A percentile compares a stretch with the other conserved stretches of the same genome.
Evolutionary conservation across 208 protist species (phyloP).

Genomic region (Leishmania turanica): DNA sequence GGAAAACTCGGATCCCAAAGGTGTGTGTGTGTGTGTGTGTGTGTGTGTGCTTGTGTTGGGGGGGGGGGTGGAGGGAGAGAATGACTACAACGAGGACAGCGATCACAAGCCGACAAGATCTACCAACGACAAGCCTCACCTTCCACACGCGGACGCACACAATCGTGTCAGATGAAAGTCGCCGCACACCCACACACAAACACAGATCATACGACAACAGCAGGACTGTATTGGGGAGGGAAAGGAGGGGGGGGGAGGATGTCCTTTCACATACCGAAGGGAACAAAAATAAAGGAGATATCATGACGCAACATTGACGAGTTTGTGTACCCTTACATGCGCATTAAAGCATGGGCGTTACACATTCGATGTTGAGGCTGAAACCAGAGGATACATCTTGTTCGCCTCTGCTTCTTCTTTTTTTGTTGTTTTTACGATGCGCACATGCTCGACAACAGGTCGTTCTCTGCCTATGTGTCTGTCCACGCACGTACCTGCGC

Average conservation of each 20-base stretch:
- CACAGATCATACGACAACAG: background rate
- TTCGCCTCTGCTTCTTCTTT: background rate
- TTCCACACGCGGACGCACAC: background rate
- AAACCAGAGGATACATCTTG: background rate
- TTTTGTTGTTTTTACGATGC: background rate
- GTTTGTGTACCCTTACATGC: background rate
- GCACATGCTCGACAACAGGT: background rate
- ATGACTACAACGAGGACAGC: background rate
- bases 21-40: too few species aligned
- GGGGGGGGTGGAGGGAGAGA: background rate
- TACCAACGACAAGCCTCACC: background rate
- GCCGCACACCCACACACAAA: background rate
- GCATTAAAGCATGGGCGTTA: background rate
- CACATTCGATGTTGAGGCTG: background rate
- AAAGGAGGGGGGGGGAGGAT: background rate
- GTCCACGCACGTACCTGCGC: background rate
- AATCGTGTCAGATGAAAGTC: background rate
- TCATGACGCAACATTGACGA: background rate
- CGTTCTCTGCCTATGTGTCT: background rate
- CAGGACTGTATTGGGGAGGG: too few species aligned
- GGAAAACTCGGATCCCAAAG: too few species aligned
- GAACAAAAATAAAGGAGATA: too few species aligned
- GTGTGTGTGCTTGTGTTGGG: too few species aligned
- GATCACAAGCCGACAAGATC: background rate
- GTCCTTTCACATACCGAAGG: background rate